These are phyloP conservation scores for Globisporangium abappressorium DNA, from an alignment of 352 stramenopile genomes.

Conservation along the genomic window DNA sequence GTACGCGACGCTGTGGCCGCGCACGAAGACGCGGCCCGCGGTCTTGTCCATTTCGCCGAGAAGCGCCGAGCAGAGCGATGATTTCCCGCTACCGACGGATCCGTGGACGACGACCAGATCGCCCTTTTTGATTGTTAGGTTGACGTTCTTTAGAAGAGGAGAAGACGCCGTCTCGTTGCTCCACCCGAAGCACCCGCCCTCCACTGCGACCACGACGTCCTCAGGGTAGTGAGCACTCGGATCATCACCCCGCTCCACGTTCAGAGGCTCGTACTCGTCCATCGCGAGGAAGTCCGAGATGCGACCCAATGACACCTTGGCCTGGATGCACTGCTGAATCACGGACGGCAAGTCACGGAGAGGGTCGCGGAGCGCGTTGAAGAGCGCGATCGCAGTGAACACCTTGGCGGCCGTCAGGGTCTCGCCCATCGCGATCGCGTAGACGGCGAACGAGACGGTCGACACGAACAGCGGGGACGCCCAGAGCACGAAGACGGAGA, in stretches of 20 bases:
- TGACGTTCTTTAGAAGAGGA: neutral
- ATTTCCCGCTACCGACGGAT: neutral
- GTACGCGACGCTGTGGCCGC: neutral
- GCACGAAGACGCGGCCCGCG: neutral
- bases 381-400: neutral
- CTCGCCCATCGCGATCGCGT: slow-evolving; percentile 29
- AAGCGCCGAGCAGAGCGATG: neutral
- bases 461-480: slow-evolving; percentile 24
- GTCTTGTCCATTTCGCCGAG: neutral
- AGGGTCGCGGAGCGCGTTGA: neutral
- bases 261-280: neutral
- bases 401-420: slow-evolving; percentile 23
- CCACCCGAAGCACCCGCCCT: neutral
- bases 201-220: neutral
- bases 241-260: neutral
- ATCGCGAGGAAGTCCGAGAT: neutral
- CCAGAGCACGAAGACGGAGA: slow-evolving; percentile 49
- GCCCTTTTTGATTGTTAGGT: neutral
- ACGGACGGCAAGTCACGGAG: neutral
- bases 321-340: neutral
- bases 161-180: neutral
- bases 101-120: neutral
- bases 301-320: neutral
- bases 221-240: neutral
- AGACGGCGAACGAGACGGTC: slow-evolving; percentile 34